phyloP scores from a whole-genome alignment of 352 stramenopile species.

The Thraustochytrium sp. region DNA sequence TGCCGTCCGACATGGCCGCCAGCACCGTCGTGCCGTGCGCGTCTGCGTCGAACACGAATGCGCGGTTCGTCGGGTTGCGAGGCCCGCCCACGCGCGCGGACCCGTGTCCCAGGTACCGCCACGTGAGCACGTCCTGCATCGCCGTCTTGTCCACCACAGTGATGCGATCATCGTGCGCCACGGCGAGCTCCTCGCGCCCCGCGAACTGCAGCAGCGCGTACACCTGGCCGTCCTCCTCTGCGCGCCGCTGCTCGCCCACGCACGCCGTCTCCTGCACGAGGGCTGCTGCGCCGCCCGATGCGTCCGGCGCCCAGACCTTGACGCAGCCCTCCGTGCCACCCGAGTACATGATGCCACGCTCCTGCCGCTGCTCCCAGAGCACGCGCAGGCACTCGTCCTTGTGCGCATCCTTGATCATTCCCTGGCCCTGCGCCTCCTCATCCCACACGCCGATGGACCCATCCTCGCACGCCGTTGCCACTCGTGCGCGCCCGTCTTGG shows the following conservation, averaged over 20 bases:
- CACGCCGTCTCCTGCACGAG: neutral
- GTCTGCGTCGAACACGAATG: constrained; percentile 5
- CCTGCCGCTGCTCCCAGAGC: neutral
- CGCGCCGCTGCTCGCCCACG: neutral
- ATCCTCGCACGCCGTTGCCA: constrained; percentile 21
- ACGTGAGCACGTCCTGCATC: constrained; percentile 3
- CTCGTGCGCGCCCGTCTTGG: neutral
- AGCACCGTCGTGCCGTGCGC: neutral
- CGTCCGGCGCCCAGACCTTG: neutral
- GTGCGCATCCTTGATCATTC: neutral
- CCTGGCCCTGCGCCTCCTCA: neutral
- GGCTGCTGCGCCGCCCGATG: neutral
- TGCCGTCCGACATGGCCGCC: constrained; percentile 7
- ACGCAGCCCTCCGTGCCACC: neutral
- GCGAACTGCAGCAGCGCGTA: constrained; percentile 6
- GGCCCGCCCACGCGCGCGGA: neutral
- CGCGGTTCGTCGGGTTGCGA: constrained; percentile 18
- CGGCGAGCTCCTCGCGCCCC: neutral
- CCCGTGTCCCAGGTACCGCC: neutral
- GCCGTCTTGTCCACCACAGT: constrained; percentile 7
- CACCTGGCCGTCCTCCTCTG: constrained; percentile 13
- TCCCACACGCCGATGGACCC: neutral
- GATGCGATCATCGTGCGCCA: constrained; percentile 20
- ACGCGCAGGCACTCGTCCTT: constrained; percentile 12
- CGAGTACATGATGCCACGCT: neutral